phyloP scores from a whole-genome alignment of 495 filamentous ascomycete genomes.

The Aspergillus egyptiacus region DNA sequence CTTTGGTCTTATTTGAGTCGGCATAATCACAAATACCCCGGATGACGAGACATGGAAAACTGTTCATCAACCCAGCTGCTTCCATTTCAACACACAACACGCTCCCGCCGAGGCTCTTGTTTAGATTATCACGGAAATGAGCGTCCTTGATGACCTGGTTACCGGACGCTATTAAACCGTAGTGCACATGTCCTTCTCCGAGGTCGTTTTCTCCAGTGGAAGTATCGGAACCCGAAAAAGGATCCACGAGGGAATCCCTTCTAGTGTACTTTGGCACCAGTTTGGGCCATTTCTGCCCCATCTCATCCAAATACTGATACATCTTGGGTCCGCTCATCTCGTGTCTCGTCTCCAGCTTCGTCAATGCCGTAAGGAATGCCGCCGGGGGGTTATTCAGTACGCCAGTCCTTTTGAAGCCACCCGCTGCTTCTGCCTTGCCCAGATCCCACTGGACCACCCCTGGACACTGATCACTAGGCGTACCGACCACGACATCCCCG shows the following conservation, averaged over 20 bases:
- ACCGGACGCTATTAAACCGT: conserved; percentile 16
- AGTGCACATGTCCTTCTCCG: conserved; percentile 14
- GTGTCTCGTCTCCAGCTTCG: background rate
- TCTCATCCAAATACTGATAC: too few species aligned
- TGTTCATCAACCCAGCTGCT: conserved; percentile 31
- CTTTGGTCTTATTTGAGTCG: conserved; percentile 33
- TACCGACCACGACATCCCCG: conserved; percentile 28
- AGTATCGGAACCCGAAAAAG: background rate
- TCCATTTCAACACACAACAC: too few species aligned
- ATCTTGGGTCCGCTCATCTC: too few species aligned
- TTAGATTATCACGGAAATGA: conserved; percentile 1
- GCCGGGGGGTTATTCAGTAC: conserved; percentile 19
- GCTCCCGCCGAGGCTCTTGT: too few species aligned
- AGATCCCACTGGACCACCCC: conserved; percentile 22
- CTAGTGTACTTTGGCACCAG: too few species aligned
- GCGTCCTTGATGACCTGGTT: conserved; percentile 12
- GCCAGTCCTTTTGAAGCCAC: conserved; percentile 19
- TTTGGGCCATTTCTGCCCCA: too few species aligned
- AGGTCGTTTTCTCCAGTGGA: background rate
- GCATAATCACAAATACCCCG: conserved; percentile 33
- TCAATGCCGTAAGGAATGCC: conserved; percentile 2
- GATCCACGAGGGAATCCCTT: too few species aligned
- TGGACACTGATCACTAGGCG: background rate
- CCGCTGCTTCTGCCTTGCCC: conserved; percentile 5
- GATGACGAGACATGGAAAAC: conserved; percentile 27